Conservation (phyloP, 148 eudicot species). For the Nyssa sinensis region DNA sequence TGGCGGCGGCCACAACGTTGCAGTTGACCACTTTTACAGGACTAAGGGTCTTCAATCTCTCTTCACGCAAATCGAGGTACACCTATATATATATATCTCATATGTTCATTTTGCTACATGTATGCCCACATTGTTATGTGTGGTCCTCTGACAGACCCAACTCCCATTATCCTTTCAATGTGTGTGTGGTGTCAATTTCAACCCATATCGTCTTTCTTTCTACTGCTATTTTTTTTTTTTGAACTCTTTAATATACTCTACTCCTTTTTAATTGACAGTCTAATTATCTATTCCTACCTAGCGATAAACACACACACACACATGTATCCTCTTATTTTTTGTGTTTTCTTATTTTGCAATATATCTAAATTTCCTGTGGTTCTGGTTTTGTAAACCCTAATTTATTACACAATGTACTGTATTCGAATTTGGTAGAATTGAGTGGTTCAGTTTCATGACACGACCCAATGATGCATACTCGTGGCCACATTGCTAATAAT, state of each 20-base stretch:
- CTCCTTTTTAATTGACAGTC: no score
- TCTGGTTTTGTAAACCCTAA: background rate
- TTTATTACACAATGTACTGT: background rate
- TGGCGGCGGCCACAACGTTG: conserved; percentile 17
- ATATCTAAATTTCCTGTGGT: no score
- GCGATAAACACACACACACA: no score
- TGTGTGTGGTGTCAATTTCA: no score
- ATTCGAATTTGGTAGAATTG: background rate
- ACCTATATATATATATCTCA: no score
- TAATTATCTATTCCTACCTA: no score
- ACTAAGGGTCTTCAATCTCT: conserved; percentile 15
- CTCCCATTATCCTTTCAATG: no score
- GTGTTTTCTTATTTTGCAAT: no score
- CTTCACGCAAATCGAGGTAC: conserved; percentile 20
- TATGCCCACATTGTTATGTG: background rate
- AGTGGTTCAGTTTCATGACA: background rate
- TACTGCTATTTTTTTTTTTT: no score
- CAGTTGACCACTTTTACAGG: conserved; percentile 9
- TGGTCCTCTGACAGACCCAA: background rate
- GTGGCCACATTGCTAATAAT: background rate
- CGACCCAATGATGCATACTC: background rate
- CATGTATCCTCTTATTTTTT: no score
- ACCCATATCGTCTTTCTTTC: no score
- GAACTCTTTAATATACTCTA: no score
- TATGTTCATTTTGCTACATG: background rate